Base-by-base conservation (phyloP, 2,329 filamentous ascomycete genomes). In the Pleochaeta shiraiana region DNA sequence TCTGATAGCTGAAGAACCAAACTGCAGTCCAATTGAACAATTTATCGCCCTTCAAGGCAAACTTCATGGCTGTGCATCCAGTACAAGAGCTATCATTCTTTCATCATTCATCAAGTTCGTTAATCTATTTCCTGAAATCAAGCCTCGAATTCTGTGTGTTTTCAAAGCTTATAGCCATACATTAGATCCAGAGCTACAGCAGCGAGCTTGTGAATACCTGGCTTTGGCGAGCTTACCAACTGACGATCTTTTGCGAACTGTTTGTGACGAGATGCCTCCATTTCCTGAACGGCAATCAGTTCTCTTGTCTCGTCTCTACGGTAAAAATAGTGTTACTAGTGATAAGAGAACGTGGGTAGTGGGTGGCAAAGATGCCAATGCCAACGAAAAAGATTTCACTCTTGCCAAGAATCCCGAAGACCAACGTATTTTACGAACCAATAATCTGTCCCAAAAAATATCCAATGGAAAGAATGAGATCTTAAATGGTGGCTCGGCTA, bases 181-280 rank as follows among this genome's bases (percentile, higher is more conserved):
- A 0, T 79, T 97, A 31, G 93, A 98, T 74, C 89, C 93, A 0
- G 93, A 98, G 74, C 79, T 98, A 68, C 93, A 98, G 74, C 93
- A 98, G 76, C 81, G 93, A 75, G 92, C 93, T 16, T 98, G 90
- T 76, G 93, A 98, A 74, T 98, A 97, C 74, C 79, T 96, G 66
- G 84, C 87, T 0, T 79, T 98, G 67, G 90, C 90, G 21, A 91
- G 83, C 37, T 80, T 95, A 73, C 87, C 90, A 0, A 90, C 89
- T 0, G 93, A 98, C 70, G 91, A 97, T 68, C 81, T 98, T 6
- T 79, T 98, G 14, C 84, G 93, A 63, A 97, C 93, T 0, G 85
- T 98, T 5, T 95, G 91, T 74, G 93, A 98, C 70, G 93, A 98
- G 74, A 98, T 98, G 95, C 93, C 93, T 1, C 91, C 93, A 0